These are phyloP conservation scores for Aspergillus steynii DNA, from an alignment of 495 filamentous ascomycete species.

Conservation along the genomic window DNA sequence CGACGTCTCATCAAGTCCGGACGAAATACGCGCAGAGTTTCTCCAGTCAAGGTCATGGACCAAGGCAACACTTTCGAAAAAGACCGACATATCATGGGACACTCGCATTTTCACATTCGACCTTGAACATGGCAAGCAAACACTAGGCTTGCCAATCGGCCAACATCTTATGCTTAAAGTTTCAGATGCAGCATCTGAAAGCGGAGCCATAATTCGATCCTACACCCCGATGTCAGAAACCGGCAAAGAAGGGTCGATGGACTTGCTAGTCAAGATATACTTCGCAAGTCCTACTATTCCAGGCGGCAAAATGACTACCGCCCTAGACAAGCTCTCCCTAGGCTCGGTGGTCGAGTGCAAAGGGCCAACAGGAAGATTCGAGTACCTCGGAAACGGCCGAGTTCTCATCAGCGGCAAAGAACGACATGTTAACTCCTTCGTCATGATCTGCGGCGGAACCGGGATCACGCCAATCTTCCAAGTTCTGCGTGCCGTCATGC, in stretches of 20 bases:
- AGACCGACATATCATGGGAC: slow-evolving; percentile 71
- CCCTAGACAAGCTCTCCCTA: slow-evolving; percentile 69
- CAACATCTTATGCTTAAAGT: slow-evolving; percentile 90
- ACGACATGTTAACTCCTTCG: slow-evolving; percentile 64
- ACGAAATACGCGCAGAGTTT: slow-evolving; percentile 58
- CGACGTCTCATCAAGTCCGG: slow-evolving; percentile 22
- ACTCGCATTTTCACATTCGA: slow-evolving; percentile 81
- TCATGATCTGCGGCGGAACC: slow-evolving; percentile 88
- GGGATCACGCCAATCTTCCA: slow-evolving; percentile 94
- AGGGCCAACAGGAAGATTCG: slow-evolving; percentile 86
- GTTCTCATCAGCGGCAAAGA: slow-evolving; percentile 62
- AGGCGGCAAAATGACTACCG: slow-evolving; percentile 85
- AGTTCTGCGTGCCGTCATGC: slow-evolving; percentile 76
- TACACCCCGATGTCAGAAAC: slow-evolving; percentile 85
- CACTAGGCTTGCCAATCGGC: slow-evolving; percentile 78
- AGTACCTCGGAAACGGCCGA: slow-evolving; percentile 69
- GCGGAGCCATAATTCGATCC: slow-evolving; percentile 75
- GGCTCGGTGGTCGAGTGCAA: slow-evolving; percentile 81
- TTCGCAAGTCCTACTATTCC: slow-evolving; percentile 55
- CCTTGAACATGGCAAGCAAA: slow-evolving; percentile 71
- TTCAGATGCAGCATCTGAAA: slow-evolving; percentile 57
- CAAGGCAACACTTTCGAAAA: slow-evolving; percentile 64
- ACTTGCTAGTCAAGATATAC: slow-evolving; percentile 87
- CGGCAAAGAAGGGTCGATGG: slow-evolving; percentile 59
- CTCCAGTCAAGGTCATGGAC: slow-evolving; percentile 72